Evolutionary conservation across 768 basidiomycete genomes (phyloP).

Genomic region (Boletus bicolor): DNA sequence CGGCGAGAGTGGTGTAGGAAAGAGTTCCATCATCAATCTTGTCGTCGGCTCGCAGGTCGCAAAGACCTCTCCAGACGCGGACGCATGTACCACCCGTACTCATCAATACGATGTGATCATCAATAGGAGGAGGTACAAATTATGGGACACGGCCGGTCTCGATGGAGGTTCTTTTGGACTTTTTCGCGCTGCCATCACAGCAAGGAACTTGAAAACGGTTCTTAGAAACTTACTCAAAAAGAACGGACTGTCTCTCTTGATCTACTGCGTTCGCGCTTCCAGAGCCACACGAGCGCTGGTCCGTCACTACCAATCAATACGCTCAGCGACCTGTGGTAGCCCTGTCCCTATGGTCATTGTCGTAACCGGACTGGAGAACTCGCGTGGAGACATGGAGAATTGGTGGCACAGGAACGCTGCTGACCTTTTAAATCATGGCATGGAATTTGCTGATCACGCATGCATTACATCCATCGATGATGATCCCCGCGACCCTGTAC

Average conservation of each 20-base stretch:
- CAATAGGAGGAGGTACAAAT: conserved; percentile 14
- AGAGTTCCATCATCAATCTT: conserved; percentile 45
- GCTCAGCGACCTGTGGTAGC: conserved; percentile 27
- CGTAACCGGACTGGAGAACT: conserved; percentile 40
- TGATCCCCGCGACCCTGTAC: conserved; percentile 14
- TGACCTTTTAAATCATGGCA: conserved; percentile 17
- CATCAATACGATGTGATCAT: conserved; percentile 25
- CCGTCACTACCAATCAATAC: conserved; percentile 38
- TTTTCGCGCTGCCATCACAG: conserved; percentile 20
- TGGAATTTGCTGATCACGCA: conserved; percentile 31
- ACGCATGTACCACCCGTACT: conserved; percentile 36
- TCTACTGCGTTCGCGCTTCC: conserved; percentile 40
- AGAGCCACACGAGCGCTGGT: conserved; percentile 37
- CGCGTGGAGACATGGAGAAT: conserved; percentile 31
- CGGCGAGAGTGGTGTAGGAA: conserved; percentile 39
- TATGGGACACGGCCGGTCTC: conserved; percentile 37
- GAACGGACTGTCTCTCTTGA: conserved; percentile 37
- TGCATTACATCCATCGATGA: conserved; percentile 33
- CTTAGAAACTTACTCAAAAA: conserved; percentile 32
- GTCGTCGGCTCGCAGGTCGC: conserved; percentile 30
- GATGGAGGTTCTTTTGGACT: conserved; percentile 30
- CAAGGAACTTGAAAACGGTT: conserved; percentile 30
- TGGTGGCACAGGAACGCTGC: conserved; percentile 33
- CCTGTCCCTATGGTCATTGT: conserved; percentile 37
- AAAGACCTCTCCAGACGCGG: conserved; percentile 29